Conservation (phyloP, 306 rosid genomes). For the Pyrus betulifolia region DNA sequence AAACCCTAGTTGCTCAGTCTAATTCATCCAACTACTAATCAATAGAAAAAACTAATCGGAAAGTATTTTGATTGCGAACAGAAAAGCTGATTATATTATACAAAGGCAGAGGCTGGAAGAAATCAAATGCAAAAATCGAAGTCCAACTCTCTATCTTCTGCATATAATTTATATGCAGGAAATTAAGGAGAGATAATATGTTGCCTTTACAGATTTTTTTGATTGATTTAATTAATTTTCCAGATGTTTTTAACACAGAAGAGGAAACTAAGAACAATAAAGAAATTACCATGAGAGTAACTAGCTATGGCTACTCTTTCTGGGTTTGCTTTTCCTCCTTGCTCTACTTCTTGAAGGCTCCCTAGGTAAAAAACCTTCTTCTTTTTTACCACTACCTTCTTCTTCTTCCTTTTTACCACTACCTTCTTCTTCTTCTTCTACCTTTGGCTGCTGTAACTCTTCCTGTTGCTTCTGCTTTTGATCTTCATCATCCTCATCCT, state of each 20-base stretch:
- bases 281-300: background rate
- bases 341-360: constrained; percentile 59
- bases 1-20: background rate
- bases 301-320: constrained; percentile 53
- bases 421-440: constrained; percentile 11
- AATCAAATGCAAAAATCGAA: background rate
- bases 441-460: background rate
- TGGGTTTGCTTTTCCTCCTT: constrained; percentile 76
- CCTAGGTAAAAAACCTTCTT: background rate
- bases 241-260: background rate
- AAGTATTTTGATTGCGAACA: background rate
- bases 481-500: constrained; percentile 10
- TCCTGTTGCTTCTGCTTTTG: background rate
- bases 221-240: background rate
- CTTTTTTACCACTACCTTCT: background rate
- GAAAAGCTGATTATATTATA: background rate
- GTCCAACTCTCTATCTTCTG: background rate
- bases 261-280: background rate
- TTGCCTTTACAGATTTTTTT: background rate
- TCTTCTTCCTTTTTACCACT: constrained; percentile 11
- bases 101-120: background rate
- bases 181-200: background rate
- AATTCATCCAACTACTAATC: background rate
- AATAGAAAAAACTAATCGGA: background rate
- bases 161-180: no score